These are phyloP conservation scores for Lepidium didymum DNA, from an alignment of 345 rosid genomes.

Conservation along the genomic window DNA sequence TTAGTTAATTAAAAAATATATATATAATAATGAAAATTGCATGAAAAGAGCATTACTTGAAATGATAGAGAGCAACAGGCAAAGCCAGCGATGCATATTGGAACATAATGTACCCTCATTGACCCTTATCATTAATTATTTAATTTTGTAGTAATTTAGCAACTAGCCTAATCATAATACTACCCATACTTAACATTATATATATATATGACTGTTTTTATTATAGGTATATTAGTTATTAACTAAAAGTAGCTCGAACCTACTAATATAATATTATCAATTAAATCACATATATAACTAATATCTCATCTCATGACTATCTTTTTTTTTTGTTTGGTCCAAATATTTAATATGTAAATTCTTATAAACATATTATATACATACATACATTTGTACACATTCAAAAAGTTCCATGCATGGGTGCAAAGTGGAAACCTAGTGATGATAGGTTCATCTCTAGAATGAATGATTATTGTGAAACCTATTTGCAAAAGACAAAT, in stretches of 20 bases:
- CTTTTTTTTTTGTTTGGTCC: background rate
- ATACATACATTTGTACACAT: slow-evolving; percentile 4
- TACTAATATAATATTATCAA: background rate
- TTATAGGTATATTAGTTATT: background rate
- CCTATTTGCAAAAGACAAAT: background rate
- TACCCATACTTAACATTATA: background rate
- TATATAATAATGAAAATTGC: slow-evolving; percentile 15
- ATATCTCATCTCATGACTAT: background rate
- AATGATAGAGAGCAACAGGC: slow-evolving; percentile 29
- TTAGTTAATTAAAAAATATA: slow-evolving; percentile 9
- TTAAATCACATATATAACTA: slow-evolving; percentile 3
- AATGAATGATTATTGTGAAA: background rate
- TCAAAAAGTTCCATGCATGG: slow-evolving; percentile 15
- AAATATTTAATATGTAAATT: background rate
- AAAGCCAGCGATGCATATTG: slow-evolving; percentile 32
- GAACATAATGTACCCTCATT: slow-evolving; percentile 18
- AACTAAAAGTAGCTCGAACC: background rate
- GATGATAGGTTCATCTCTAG: slow-evolving; percentile 20
- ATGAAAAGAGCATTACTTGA: slow-evolving; percentile 33
- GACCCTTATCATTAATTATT: slow-evolving; percentile 21
- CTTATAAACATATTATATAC: background rate
- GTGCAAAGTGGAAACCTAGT: slow-evolving; percentile 29
- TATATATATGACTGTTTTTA: background rate
- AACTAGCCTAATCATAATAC: background rate
- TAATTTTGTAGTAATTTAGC: slow-evolving; percentile 3